Evolutionary conservation across 441 rosid genomes (phyloP).

Genomic region (Gossypium schwendimanii): DNA sequence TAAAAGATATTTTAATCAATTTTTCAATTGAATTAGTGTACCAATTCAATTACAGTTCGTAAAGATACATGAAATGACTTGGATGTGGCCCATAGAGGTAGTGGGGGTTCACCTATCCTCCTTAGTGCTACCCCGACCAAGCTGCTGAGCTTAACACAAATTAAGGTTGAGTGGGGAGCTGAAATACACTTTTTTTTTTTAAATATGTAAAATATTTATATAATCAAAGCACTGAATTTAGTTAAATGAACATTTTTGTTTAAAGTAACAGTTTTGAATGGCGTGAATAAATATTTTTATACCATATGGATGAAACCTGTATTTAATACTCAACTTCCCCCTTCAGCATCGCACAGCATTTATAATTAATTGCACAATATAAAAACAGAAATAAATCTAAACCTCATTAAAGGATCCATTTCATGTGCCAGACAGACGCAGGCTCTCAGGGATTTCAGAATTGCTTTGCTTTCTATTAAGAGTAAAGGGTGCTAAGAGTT

Average conservation of each 20-base stretch:
- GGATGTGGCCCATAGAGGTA: no score
- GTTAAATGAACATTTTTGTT: neutral
- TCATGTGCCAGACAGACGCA: neutral
- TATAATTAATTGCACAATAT: neutral
- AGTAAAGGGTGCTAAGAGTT: neutral
- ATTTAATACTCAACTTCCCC: conserved; percentile 15
- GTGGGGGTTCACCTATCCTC: no score
- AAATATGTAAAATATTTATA: neutral
- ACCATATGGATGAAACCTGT: conserved; percentile 3
- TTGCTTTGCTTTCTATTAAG: conserved; percentile 9
- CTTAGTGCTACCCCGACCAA: neutral
- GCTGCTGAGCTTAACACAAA: neutral
- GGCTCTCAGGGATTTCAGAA: neutral
- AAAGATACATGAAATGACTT: no score
- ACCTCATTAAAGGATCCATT: conserved; percentile 1
- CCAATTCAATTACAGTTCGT: no score
- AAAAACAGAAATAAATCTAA: conserved; percentile 14
- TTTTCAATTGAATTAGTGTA: no score
- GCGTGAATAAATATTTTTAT: neutral
- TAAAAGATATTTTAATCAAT: no score
- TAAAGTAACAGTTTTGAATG: neutral
- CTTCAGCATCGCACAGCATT: conserved; percentile 16
- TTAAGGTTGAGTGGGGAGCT: neutral
- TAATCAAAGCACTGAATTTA: neutral
- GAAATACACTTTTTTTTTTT: neutral